Conservation (phyloP, 345 rosid genomes). For the Cochlearia excelsa region DNA sequence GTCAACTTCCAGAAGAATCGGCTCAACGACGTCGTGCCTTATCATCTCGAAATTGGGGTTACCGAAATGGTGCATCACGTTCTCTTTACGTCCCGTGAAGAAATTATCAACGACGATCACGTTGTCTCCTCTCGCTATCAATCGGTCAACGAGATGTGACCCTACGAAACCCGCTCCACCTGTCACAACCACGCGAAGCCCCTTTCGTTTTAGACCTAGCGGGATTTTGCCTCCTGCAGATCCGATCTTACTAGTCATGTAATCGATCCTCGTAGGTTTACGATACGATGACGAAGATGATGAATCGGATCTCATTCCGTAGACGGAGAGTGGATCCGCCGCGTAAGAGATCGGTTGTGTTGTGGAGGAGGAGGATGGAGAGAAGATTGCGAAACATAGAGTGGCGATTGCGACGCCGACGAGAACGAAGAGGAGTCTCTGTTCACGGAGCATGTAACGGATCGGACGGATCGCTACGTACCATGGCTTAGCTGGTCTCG, state of each 20-base stretch:
- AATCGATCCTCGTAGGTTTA: slow-evolving; percentile 22
- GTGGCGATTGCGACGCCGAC: slow-evolving; percentile 59
- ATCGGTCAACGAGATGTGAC: slow-evolving; percentile 83
- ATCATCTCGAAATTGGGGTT: slow-evolving; percentile 76
- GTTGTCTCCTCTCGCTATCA: slow-evolving; percentile 69
- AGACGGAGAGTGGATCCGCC: slow-evolving; percentile 19
- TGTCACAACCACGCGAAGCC: slow-evolving; percentile 58
- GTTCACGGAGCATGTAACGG: slow-evolving; percentile 49
- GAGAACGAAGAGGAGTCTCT: slow-evolving; percentile 53
- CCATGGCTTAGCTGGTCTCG: slow-evolving; percentile 87
- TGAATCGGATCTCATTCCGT: slow-evolving; percentile 31
- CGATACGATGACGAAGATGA: slow-evolving; percentile 7
- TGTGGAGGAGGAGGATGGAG: slow-evolving; percentile 12
- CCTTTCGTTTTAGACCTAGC: slow-evolving; percentile 52
- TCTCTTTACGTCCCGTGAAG: slow-evolving; percentile 76
- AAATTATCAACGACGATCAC: slow-evolving; percentile 80
- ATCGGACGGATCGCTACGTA: slow-evolving; percentile 51
- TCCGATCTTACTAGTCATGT: slow-evolving; percentile 27
- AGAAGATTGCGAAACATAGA: slow-evolving; percentile 51
- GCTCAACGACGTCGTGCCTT: slow-evolving; percentile 77
- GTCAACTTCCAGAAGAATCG: slow-evolving; percentile 76
- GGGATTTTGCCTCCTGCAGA: slow-evolving; percentile 50
- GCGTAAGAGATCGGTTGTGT: slow-evolving; percentile 26
- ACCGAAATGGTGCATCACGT: slow-evolving; percentile 66
- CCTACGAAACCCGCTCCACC: slow-evolving; percentile 94